phyloP scores from a whole-genome alignment of 1,284 basidiomycete species.

The Veloporphyrellus conicus region DNA sequence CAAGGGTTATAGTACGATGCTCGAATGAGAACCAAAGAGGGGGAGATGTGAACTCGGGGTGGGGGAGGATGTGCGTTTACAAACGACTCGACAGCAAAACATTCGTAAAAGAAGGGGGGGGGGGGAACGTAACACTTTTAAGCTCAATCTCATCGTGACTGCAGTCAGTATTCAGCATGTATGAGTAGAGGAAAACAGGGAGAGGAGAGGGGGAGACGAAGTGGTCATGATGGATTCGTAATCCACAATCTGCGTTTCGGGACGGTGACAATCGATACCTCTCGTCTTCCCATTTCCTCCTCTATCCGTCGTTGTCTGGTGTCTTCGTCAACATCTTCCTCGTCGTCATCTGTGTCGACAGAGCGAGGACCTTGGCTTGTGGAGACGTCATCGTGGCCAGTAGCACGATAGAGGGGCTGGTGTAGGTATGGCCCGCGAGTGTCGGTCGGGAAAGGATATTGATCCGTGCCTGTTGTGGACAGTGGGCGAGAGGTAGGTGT shows the following conservation, averaged over 20 bases:
- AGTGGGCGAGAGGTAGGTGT: constrained; percentile 36
- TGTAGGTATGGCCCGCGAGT: constrained; percentile 55
- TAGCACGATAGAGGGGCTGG: constrained; percentile 53
- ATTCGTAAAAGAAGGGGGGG: constrained; percentile 12
- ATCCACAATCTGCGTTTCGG: constrained; percentile 70
- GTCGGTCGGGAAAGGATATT: constrained; percentile 46
- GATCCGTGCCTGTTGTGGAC: constrained; percentile 40
- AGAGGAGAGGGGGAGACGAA: not conserved
- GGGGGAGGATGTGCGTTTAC: constrained; percentile 3
- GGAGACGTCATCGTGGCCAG: constrained; percentile 45
- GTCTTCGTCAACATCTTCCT: constrained; percentile 69
- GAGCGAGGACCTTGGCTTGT: constrained; percentile 40
- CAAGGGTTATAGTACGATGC: constrained; percentile 28
- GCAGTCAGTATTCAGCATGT: constrained; percentile 24
- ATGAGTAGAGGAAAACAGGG: constrained; percentile 5
- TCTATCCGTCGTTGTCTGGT: constrained; percentile 68
- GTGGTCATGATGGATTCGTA: constrained; percentile 52
- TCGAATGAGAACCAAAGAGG: constrained; percentile 3
- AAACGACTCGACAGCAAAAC: constrained; percentile 18
- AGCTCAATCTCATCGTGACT: constrained; percentile 13
- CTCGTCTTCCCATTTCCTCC: constrained; percentile 71
- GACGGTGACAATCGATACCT: constrained; percentile 76
- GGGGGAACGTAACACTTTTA: constrained; percentile 5
- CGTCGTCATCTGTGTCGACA: constrained; percentile 53
- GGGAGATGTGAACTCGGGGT: not conserved